phyloP scores from a whole-genome alignment of 208 protist genomes.

The Perkinsela sp. region DNA sequence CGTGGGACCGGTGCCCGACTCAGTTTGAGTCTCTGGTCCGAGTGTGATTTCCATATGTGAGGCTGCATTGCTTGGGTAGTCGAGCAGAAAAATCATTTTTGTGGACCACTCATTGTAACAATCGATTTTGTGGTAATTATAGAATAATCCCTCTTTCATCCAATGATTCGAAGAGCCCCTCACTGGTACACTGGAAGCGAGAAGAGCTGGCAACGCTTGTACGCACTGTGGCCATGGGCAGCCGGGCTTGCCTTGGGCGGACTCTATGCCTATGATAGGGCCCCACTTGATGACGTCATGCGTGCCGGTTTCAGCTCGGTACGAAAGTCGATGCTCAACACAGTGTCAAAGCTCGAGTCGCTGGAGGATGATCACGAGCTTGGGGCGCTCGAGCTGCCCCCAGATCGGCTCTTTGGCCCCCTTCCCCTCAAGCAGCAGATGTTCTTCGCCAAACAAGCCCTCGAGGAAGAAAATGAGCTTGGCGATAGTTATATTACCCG shows the following conservation, averaged over 20 bases:
- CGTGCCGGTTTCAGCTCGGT: constrained; percentile 31
- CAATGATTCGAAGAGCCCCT: constrained; percentile 40
- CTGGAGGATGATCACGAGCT: constrained; percentile 56
- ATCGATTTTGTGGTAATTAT: too few relatives aligned
- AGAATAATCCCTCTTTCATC: too few relatives aligned
- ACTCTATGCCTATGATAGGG: constrained; percentile 47
- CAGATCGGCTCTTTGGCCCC: constrained; percentile 52
- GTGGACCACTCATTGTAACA: too few relatives aligned
- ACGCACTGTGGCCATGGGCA: constrained; percentile 53
- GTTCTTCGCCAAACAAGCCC: constrained; percentile 44
- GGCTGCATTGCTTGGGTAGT: too few relatives aligned
- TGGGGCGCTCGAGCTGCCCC: constrained; percentile 50
- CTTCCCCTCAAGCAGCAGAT: constrained; percentile 52
- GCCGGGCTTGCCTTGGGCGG: constrained; percentile 27
- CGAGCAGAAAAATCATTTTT: too few relatives aligned
- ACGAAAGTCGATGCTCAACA: constrained; percentile 32
- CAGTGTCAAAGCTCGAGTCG: constrained; percentile 58
- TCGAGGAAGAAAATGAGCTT: constrained; percentile 50
- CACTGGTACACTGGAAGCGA: constrained; percentile 37
- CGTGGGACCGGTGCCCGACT: too few relatives aligned
- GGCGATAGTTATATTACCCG: constrained; percentile 56
- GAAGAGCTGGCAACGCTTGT: constrained; percentile 34
- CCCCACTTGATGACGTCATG: constrained; percentile 50
- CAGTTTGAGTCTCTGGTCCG: too few relatives aligned
- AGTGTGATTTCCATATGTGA: too few relatives aligned